Evolutionary conservation across 768 basidiomycete species (phyloP), one percentile per base, ranked within the genome.

Genomic region (Austroboletus festivus): DNA sequence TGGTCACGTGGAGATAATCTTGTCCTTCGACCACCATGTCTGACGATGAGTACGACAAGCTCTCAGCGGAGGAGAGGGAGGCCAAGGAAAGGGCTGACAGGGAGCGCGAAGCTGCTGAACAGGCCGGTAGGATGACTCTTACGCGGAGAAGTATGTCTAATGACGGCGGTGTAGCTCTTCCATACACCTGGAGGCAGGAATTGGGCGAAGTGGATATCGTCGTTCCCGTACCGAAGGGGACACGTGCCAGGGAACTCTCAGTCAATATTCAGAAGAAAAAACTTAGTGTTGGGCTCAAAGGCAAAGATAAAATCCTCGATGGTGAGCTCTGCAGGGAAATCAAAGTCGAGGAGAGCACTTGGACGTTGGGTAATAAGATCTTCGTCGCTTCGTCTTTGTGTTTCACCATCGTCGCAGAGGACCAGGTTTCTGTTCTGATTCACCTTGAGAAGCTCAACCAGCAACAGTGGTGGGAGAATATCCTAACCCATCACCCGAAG

Each of bases 401-500:
- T 22, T 37, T 61, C 11, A 62, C 41, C 37, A n/a, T 40, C 19
- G 16, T 44, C 18, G 18, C 55, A 94, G 91, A 91, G 75, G 92
- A 94, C 65, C 83, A 85, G 55, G 72, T 85, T 50, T 70, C 71
- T 8, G 72, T 95, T 45, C 71, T 79, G 16, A 74, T 95, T 42
- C 88, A 92, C 60, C 78, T 94, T 37, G 90, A 93, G 68, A 94
- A 95, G 67, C 57, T 89, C 44, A 90, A 93, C 68, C 73, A 88
- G 53, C 81, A 89, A 67, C 81, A 89, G 50, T 98, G 96, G 96
- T 99, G 96, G 96, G 89, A 93, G 66, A 93, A 97, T 65, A 86
- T 98, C 54, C 73, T 98, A 43, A 87, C 86, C 2, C 90, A 95
- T 60, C 93, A 96, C 62, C 93, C 96, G 13, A 97, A 93, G 75